Evolutionary conservation across 2,329 filamentous ascomycete genomes (phyloP).

Genomic region (Hypocrella siamensis): DNA sequence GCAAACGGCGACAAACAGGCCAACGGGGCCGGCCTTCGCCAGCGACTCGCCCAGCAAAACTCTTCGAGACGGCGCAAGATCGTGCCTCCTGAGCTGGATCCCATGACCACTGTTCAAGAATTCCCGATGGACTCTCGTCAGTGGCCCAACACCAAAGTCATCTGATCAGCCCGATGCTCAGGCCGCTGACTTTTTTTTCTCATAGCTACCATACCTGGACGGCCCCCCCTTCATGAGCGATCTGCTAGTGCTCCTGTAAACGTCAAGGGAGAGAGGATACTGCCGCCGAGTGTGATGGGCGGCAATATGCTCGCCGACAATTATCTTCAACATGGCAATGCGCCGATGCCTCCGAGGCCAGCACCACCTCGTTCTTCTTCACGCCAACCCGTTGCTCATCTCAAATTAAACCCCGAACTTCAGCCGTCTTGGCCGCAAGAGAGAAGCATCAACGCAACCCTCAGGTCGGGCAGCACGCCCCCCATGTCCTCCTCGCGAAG

Average conservation of each 20-base stretch:
- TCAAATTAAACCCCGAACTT: slow-evolving; percentile 27
- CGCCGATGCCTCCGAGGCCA: slow-evolving; percentile 3
- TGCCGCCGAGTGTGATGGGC: slow-evolving; percentile 1
- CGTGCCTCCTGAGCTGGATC: slow-evolving; percentile 47
- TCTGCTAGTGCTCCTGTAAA: slow-evolving; percentile 41
- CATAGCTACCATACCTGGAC: slow-evolving; percentile 50
- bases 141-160: slow-evolving; percentile 12
- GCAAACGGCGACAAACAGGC: slow-evolving; percentile 25
- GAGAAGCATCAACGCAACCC: slow-evolving; percentile 26
- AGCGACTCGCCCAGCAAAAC: slow-evolving; percentile 42
- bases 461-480: slow-evolving; percentile 28
- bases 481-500: slow-evolving; percentile 23
- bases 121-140: slow-evolving; percentile 55
- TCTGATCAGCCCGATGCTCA: too few species aligned
- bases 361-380: slow-evolving; percentile 22
- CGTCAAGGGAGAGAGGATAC: slow-evolving; percentile 3
- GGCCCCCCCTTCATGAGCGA: slow-evolving; percentile 47
- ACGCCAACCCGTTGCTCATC: slow-evolving; percentile 32
- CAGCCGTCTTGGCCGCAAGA: slow-evolving; percentile 10
- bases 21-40: slow-evolving; percentile 22
- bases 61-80: slow-evolving; percentile 43
- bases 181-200: too few species aligned
- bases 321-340: slow-evolving; percentile 7
- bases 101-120: slow-evolving; percentile 55
- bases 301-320: not conserved